These are phyloP conservation scores for Diaporthe batatas DNA, from an alignment of 2,329 filamentous ascomycete genomes.

Conservation along the genomic window DNA sequence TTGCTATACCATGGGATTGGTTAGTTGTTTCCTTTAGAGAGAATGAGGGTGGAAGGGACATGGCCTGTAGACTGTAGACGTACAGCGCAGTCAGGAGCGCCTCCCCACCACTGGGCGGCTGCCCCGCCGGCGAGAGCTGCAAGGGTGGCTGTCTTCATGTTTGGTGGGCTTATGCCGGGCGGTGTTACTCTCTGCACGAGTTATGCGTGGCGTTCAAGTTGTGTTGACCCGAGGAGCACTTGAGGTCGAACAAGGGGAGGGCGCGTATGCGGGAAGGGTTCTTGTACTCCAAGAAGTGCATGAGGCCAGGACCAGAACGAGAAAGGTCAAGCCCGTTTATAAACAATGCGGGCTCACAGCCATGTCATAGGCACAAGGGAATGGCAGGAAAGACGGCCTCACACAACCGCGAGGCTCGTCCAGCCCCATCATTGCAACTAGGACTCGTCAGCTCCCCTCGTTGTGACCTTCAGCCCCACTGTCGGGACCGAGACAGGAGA, in stretches of 20 bases:
- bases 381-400: conserved; percentile 26
- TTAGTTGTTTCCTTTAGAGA: conserved; percentile 2
- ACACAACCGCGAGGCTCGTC: conserved; percentile 22
- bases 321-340: conserved; percentile 5
- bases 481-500: conserved; percentile 25
- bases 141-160: conserved; percentile 36
- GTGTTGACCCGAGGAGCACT: neutral
- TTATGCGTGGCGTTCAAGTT: neutral
- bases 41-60: neutral
- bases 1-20: conserved; percentile 51
- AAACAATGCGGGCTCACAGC: neutral
- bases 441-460: conserved; percentile 8
- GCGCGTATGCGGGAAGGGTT: neutral
- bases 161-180: neutral
- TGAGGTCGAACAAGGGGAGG: too few species aligned
- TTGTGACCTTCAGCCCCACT: conserved; percentile 16
- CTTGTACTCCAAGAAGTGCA: neutral
- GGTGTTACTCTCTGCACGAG: neutral
- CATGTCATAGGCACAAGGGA: conserved; percentile 21
- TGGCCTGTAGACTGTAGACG: conserved; percentile 46
- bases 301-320: neutral
- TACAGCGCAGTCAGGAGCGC: conserved; percentile 59
- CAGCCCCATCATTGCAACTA: neutral
- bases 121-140: conserved; percentile 36
- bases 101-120: conserved; percentile 54